Evolutionary conservation across 2,329 filamentous ascomycete species (phyloP).

Genomic region (Alternaria tenuissima): DNA sequence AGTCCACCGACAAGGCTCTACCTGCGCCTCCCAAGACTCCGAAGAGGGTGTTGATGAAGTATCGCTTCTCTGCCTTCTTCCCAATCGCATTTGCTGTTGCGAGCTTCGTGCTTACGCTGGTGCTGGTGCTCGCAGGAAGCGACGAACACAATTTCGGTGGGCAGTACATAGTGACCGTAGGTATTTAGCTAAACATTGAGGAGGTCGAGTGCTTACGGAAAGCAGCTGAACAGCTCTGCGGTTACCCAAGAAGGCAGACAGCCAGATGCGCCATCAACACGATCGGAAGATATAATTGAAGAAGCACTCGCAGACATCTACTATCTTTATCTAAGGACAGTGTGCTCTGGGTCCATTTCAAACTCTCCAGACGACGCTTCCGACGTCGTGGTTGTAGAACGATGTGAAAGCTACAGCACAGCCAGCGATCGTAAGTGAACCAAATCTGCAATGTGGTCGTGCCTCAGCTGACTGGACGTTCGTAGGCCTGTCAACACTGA

Average conservation of each 20-base stretch:
- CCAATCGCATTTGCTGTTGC: constrained; percentile 20
- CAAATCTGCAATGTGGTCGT: neutral
- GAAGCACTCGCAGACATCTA: neutral
- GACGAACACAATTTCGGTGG: constrained; percentile 19
- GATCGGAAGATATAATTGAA: too few relatives aligned
- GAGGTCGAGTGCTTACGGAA: neutral
- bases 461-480: neutral
- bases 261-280: neutral
- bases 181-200: neutral
- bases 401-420: neutral
- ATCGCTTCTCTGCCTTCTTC: constrained; percentile 30
- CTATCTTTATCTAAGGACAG: constrained; percentile 4
- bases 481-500: neutral
- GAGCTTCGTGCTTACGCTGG: constrained; percentile 26
- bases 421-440: neutral
- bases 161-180: constrained; percentile 31
- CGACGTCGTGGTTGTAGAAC: neutral
- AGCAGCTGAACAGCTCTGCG: neutral
- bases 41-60: constrained; percentile 29
- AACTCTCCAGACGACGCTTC: neutral
- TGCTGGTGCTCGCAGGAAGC: constrained; percentile 29
- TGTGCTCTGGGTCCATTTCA: neutral
- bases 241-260: neutral
- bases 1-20: constrained; percentile 29
- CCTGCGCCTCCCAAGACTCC: constrained; percentile 30